phyloP scores from a whole-genome alignment of 106 monocot species.

The Amphibolis antarctica region DNA sequence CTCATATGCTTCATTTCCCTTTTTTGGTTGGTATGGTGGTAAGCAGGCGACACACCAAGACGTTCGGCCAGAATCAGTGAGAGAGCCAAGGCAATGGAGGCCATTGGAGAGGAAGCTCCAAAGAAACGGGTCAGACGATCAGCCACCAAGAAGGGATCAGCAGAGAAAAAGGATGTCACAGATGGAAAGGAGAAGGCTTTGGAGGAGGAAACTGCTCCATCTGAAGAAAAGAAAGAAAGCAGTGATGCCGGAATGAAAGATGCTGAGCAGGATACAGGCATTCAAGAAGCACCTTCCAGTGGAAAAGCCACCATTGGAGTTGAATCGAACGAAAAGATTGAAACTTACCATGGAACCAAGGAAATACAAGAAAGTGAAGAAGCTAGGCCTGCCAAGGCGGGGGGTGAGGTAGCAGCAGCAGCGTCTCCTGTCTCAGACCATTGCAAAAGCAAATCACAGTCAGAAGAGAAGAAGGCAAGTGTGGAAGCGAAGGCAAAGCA shows the following conservation, averaged over 20 bases:
- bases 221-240: slow-evolving; percentile 2
- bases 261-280: background rate
- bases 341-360: background rate
- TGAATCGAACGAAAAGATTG: background rate
- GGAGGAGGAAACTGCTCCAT: background rate
- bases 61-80: slow-evolving; percentile 65
- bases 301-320: background rate
- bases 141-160: slow-evolving; percentile 26
- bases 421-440: no score
- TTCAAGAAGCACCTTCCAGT: background rate
- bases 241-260: slow-evolving; percentile 7
- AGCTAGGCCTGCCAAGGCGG: background rate
- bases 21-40: background rate
- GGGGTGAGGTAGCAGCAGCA: no score
- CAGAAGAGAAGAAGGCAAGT: no score
- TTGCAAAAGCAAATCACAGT: no score
- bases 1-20: background rate
- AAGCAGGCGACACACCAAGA: slow-evolving; percentile 58
- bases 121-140: slow-evolving; percentile 38
- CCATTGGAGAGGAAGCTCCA: slow-evolving; percentile 36
- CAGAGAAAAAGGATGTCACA: slow-evolving; percentile 21
- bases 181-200: slow-evolving; percentile 11
- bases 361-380: background rate
- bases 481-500: no score
- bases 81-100: slow-evolving; percentile 33